phyloP scores from a whole-genome alignment of 768 basidiomycete species.

The Amanita muscaria region DNA sequence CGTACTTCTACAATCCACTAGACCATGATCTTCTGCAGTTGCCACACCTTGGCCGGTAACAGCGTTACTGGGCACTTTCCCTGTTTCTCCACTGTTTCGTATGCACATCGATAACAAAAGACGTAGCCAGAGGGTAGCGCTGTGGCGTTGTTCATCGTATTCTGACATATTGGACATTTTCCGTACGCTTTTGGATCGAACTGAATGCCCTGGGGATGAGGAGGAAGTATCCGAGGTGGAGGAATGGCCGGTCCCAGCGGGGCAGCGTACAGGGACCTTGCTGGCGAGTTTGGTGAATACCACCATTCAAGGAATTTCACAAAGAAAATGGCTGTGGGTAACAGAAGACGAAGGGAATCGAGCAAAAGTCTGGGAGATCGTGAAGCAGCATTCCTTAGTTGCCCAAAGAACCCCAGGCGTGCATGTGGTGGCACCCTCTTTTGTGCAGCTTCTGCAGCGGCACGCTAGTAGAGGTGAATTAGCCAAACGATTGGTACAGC shows the following conservation, averaged over 20 bases:
- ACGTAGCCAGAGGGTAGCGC: conserved; percentile 90
- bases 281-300: conserved; percentile 91
- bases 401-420: conserved; percentile 29
- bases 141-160: conserved; percentile 74
- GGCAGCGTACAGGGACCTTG: conserved; percentile 57
- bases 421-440: conserved; percentile 16
- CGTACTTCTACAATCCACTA: conserved; percentile 48
- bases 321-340: conserved; percentile 89
- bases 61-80: conserved; percentile 85
- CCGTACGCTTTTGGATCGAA: conserved; percentile 64
- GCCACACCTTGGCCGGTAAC: conserved; percentile 64
- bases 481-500: background rate
- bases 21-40: conserved; percentile 79
- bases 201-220: conserved; percentile 64
- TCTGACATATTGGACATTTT: conserved; percentile 75
- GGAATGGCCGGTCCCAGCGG: conserved; percentile 62
- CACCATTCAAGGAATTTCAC: conserved; percentile 99
- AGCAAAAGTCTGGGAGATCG: conserved; percentile 56
- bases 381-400: conserved; percentile 38
- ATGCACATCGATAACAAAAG: conserved; percentile 88
- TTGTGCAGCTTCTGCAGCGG: background rate
- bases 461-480: conserved; percentile 26
- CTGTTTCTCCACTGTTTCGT: conserved; percentile 70
- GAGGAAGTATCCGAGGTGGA: conserved; percentile 66
- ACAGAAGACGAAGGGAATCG: conserved; percentile 69